These are phyloP conservation scores for Ramaria rubella DNA, from an alignment of 768 basidiomycete species.

Conservation along the genomic window DNA sequence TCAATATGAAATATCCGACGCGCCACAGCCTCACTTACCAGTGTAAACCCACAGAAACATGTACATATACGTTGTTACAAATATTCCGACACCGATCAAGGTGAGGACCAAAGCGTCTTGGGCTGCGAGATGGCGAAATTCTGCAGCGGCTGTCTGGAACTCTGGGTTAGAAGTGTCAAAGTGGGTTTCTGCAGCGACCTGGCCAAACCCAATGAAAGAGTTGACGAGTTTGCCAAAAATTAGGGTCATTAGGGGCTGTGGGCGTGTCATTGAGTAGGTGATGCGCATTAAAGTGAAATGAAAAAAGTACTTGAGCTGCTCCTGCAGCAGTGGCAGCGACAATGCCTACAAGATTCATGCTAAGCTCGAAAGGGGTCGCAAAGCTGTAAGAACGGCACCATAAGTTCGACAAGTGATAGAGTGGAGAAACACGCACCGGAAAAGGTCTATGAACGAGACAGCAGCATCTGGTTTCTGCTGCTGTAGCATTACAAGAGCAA, in stretches of 20 bases:
- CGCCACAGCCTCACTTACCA: constrained; percentile 26
- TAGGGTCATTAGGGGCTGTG: constrained; percentile 69
- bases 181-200: constrained; percentile 18
- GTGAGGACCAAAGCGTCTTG: constrained; percentile 58
- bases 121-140: constrained; percentile 49
- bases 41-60: constrained; percentile 68
- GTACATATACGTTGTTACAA: constrained; percentile 65
- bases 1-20: constrained; percentile 16
- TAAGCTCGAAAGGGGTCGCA: constrained; percentile 61
- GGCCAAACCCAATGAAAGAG: constrained; percentile 57
- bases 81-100: constrained; percentile 70
- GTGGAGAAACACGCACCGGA: not conserved
- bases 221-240: constrained; percentile 81
- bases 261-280: not conserved
- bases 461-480: not conserved
- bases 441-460: not conserved
- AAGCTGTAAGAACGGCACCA: constrained; percentile 46
- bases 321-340: constrained; percentile 70
- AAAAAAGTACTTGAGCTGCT: constrained; percentile 60
- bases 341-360: constrained; percentile 64
- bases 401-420: no score
- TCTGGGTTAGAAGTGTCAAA: constrained; percentile 23
- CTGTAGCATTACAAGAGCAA: not conserved
- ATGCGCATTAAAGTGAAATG: not conserved
- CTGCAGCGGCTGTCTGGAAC: constrained; percentile 28